Conservation (phyloP, 2,329 filamentous ascomycete genomes). For the Apiospora saccharicola region DNA sequence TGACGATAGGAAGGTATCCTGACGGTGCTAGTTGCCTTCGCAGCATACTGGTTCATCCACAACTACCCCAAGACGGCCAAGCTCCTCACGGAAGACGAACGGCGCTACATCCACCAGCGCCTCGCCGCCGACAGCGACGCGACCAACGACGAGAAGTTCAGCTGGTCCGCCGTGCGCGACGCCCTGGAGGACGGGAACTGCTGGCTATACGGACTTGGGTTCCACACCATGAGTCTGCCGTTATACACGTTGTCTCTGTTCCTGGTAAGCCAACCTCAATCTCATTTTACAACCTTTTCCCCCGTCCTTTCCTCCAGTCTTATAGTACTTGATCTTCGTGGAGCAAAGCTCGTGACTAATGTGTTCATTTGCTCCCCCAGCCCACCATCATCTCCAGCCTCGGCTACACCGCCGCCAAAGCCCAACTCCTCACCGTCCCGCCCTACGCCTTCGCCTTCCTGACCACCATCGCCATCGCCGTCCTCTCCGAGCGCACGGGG, state of each 20-base stretch:
- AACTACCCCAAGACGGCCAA: constrained; percentile 68
- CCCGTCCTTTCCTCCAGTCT: constrained; percentile 41
- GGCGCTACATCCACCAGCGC: constrained; percentile 65
- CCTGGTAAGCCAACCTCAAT: constrained; percentile 46
- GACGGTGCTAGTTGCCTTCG: constrained; percentile 58
- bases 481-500: constrained; percentile 64
- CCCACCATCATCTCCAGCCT: constrained; percentile 63
- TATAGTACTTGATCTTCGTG: constrained; percentile 38
- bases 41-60: constrained; percentile 67
- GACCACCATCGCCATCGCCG: constrained; percentile 64
- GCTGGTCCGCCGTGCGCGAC: constrained; percentile 69
- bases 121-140: constrained; percentile 74
- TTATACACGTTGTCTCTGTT: constrained; percentile 65
- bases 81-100: constrained; percentile 63
- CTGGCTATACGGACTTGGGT: constrained; percentile 75
- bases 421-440: constrained; percentile 68
- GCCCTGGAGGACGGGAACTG: constrained; percentile 74
- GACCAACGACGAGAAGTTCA: constrained; percentile 72
- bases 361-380: constrained; percentile 31
- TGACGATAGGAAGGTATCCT: constrained; percentile 58
- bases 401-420: constrained; percentile 60
- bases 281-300: constrained; percentile 30
- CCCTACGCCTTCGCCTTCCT: constrained; percentile 70
- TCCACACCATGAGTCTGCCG: constrained; percentile 75
- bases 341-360: too few species aligned